Conservation (phyloP, 1,284 basidiomycete species). For the Leccinum colubrinum region DNA sequence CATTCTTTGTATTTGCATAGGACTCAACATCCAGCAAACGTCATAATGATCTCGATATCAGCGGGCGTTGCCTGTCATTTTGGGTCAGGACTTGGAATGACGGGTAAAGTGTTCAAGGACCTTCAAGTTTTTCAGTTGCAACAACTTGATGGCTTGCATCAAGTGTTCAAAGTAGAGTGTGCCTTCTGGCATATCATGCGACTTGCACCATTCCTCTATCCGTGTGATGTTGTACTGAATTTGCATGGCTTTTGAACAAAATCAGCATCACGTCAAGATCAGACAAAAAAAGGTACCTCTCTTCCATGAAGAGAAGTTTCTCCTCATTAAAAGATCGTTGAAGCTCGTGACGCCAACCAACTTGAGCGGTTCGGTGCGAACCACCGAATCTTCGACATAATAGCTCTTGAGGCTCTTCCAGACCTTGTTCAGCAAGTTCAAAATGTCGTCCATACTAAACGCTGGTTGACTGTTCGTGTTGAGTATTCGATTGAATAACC, state of each 20-base stretch:
- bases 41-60: slow-evolving; percentile 98
- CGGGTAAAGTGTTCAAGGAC: slow-evolving; percentile 40
- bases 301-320: slow-evolving; percentile 99
- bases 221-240: slow-evolving; percentile 99
- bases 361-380: slow-evolving; percentile 95
- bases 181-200: slow-evolving; percentile 98
- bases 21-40: slow-evolving; percentile 99
- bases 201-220: slow-evolving; percentile 98
- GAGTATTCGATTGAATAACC: slow-evolving; percentile 92
- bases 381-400: slow-evolving; percentile 97
- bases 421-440: slow-evolving; percentile 96
- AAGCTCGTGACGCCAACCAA: slow-evolving; percentile 97
- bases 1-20: slow-evolving; percentile 98
- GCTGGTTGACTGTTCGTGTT: slow-evolving; percentile 84
- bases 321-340: slow-evolving; percentile 97
- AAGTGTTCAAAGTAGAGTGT: slow-evolving; percentile 97
- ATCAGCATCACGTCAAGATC: slow-evolving; percentile 1
- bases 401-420: slow-evolving; percentile 99
- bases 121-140: slow-evolving; percentile 99
- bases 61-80: slow-evolving; percentile 73
- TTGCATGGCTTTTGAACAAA: slow-evolving; percentile 79
- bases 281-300: slow-evolving; percentile 63
- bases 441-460: slow-evolving; percentile 98
- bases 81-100: slow-evolving; percentile 7
- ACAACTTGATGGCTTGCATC: slow-evolving; percentile 98